Evolutionary conservation across 768 basidiomycete genomes (phyloP), one percentile per base, ranked within the genome.

Genomic region (Panaeolus cyanescens): DNA sequence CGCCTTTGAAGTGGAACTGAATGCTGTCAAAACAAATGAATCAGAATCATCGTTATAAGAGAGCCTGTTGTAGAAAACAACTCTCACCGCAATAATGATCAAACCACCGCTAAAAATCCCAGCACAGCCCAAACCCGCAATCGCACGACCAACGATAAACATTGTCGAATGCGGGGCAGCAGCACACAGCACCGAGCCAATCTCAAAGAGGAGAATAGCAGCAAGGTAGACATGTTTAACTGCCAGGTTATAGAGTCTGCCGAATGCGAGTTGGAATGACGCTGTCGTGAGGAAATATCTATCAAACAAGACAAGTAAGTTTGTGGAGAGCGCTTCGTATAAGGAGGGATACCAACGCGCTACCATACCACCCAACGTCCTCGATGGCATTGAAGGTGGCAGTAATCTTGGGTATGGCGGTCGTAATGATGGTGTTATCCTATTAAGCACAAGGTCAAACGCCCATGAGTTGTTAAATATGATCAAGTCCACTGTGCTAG

Each of bases 141-240:
- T 57, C 0, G 68, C 70, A 20, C 68, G 62, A 5, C 70, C 70
- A 19, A 67, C 50, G 33, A 71, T 71, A 37, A 71, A 56, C 50
- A 65, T 59, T 19, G 56, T 60, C n/a, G 63, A 63, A 30, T 61
- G 62, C 15, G 67, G 59, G 13, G 70, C 59, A 12, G 75, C 71
- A 31, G 77, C 83, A 65, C 80, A 83, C 36, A 82, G 64, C 13
- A 71, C 53, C n/a, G 62, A 63, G 8, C 70, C 68, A 5, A 68
- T 32, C 56, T 67, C 67, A 39, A 71, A 71, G 33, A 68, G 59
- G 32, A 22, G 22, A 25, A 70, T 66, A 1, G 64, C 62, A 33
- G 25, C 4, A 19, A 67, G 59, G 50, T 63, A 67, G 40, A 65
- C 62, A 10, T 32, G 55, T 39, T 71, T 71, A 1, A 67, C 62